Base-by-base conservation (phyloP, 805 yeast species). In the Kodamaea sagamina region DNA sequence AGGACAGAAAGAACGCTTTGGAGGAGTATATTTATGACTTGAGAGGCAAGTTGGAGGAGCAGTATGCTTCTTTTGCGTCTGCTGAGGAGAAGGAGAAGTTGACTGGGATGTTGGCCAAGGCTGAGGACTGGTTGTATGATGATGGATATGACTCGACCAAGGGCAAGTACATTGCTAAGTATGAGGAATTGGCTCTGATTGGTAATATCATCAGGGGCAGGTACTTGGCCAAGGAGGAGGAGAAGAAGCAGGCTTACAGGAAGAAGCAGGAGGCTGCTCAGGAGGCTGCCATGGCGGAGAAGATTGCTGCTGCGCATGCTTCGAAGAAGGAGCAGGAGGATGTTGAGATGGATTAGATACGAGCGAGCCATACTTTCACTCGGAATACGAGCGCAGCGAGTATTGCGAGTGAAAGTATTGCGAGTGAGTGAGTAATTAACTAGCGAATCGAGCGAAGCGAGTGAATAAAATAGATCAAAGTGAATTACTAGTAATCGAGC, bases 111-210 rank as follows among this genome's bases (percentile, higher is more conserved):
- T 79, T 93, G 64, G 65, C 77, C 61, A 84, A 82, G 67, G 82
- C 98, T 53, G 99, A 93, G 79, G 97, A 92, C 63, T 93, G 99
- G 99, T 81, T 93, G 61, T 93, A 93, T 71, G 96, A 86, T 50
- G 99, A 89, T 45, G 98, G 98, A 63, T 89, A 87, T 65, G 99
- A 93, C 68, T 81, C 97, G 50, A 78, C 90, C 61, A 90, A 93
- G 81, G 99, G 93, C 58, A 88, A 86, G 68, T 93, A 92, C 78
- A 84, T 95, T 71, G 98, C 99, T 62, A 90, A 87, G 73, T 89
- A 89, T 73, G 98, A 93, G 74, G 99, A 93, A 72, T 82, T 93
- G 62, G 95, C 97, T 36, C 79, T 96, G 32, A 75, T 84, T 57
- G 99, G 99, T 68, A 92, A 93, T 78, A 74, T 93, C 55, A 89